Conservation (phyloP, 768 basidiomycete genomes). For the Tylopilus cervinicoccineus region DNA sequence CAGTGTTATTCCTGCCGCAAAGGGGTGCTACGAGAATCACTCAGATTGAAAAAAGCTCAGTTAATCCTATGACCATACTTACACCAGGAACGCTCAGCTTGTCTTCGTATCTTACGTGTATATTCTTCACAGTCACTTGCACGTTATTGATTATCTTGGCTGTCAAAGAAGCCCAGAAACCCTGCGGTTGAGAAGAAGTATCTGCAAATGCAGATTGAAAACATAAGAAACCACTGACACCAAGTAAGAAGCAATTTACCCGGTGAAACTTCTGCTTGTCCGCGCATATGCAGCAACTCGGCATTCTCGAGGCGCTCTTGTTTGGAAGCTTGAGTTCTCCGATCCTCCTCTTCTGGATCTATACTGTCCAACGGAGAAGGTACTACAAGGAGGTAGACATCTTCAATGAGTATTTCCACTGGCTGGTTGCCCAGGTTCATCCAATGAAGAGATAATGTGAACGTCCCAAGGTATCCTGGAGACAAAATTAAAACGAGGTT, state of each 20-base stretch:
- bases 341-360: constrained; percentile 83
- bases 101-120: constrained; percentile 97
- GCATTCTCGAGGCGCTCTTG: constrained; percentile 85
- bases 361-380: constrained; percentile 66
- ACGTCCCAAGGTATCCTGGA: constrained; percentile 78
- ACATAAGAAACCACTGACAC: neutral
- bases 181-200: constrained; percentile 72
- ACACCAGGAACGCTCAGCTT: constrained; percentile 90
- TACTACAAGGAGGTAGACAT: constrained; percentile 91
- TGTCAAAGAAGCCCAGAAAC: constrained; percentile 76
- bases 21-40: constrained; percentile 68
- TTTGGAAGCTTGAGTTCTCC: constrained; percentile 79
- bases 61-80: constrained; percentile 28
- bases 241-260: constrained; percentile 33
- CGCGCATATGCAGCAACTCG: constrained; percentile 71
- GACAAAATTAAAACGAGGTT: neutral
- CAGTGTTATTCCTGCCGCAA: constrained; percentile 87
- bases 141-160: constrained; percentile 93
- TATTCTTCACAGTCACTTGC: constrained; percentile 92
- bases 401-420: constrained; percentile 86
- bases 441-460: constrained; percentile 86
- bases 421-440: constrained; percentile 87
- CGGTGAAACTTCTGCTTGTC: constrained; percentile 47
- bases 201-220: constrained; percentile 28
- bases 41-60: neutral